Conservation (phyloP, 2,329 filamentous ascomycete species). For the Paecilomyces sp. region DNA sequence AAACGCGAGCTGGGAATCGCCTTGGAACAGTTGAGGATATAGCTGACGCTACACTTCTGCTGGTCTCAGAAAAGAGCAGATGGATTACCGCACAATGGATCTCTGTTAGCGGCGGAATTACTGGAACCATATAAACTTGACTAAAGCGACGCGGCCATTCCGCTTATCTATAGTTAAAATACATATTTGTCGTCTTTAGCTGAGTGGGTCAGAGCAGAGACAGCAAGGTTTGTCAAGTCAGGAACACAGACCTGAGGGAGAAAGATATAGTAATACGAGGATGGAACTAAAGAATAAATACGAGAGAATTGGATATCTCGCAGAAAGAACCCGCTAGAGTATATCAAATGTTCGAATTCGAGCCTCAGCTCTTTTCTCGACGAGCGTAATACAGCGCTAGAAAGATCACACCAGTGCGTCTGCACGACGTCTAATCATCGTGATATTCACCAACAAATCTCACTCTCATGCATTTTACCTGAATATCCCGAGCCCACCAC, state of each 20-base stretch:
- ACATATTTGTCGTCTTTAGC: background rate
- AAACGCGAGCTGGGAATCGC: conserved; percentile 26
- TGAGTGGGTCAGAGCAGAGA: too few species aligned
- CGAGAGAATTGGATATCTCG: too few species aligned
- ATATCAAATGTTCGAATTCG: background rate
- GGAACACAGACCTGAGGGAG: too few species aligned
- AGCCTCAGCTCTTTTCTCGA: background rate
- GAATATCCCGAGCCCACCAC: background rate
- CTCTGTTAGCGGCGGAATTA: conserved; percentile 31
- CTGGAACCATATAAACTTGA: conserved; percentile 3
- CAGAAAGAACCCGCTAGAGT: background rate
- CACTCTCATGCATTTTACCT: background rate
- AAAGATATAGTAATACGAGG: too few species aligned
- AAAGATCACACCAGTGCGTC: background rate
- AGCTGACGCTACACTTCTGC: conserved; percentile 34
- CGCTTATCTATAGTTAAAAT: too few species aligned
- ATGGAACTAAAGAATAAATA: too few species aligned
- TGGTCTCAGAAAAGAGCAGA: conserved; percentile 32
- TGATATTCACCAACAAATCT: background rate
- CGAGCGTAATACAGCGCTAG: background rate
- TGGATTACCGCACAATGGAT: conserved; percentile 43
- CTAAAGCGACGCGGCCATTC: too few species aligned
- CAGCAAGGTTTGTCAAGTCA: too few species aligned
- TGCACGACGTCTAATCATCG: background rate
- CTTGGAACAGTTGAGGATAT: conserved; percentile 33